A percentile compares a stretch with the other conserved stretches of the same genome.
Conservation (phyloP, 305 asterid species). For the Rubia occidens region DNA sequence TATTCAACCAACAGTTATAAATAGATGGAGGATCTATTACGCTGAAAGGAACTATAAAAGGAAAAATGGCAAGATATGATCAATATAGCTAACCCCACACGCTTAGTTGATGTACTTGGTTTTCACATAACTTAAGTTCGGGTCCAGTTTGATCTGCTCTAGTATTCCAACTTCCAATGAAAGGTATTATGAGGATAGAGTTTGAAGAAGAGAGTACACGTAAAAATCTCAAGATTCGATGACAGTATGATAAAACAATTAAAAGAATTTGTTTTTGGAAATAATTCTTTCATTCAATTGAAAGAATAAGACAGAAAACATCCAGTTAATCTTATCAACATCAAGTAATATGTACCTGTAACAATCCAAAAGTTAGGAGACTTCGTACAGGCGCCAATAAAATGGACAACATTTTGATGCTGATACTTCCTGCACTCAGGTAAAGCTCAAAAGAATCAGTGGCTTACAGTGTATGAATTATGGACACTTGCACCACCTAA, state of each 20-base stretch:
- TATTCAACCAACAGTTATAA: no score
- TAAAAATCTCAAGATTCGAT: not conserved
- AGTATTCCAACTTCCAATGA: not conserved
- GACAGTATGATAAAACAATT: not conserved
- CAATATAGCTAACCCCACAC: no score
- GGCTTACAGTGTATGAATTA: not conserved
- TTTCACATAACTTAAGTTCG: not conserved
- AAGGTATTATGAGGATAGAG: not conserved
- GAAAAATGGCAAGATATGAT: no score
- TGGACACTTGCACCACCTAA: not conserved
- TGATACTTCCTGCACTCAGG: slow-evolving; percentile 66
- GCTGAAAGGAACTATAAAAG: no score
- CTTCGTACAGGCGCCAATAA: slow-evolving; percentile 78
- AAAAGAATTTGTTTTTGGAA: not conserved
- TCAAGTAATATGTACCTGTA: slow-evolving; percentile 43
- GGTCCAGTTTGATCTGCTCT: not conserved
- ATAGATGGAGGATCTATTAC: no score
- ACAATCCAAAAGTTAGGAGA: slow-evolving; percentile 71
- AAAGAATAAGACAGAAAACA: not conserved
- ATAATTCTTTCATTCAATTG: not conserved
- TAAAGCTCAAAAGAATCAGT: slow-evolving; percentile 14
- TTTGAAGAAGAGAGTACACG: not conserved
- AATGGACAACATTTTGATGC: slow-evolving; percentile 69
- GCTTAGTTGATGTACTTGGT: no score
- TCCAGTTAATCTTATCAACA: not conserved